Base-by-base conservation (phyloP, 495 filamentous ascomycete genomes). In the Podospora australis region DNA sequence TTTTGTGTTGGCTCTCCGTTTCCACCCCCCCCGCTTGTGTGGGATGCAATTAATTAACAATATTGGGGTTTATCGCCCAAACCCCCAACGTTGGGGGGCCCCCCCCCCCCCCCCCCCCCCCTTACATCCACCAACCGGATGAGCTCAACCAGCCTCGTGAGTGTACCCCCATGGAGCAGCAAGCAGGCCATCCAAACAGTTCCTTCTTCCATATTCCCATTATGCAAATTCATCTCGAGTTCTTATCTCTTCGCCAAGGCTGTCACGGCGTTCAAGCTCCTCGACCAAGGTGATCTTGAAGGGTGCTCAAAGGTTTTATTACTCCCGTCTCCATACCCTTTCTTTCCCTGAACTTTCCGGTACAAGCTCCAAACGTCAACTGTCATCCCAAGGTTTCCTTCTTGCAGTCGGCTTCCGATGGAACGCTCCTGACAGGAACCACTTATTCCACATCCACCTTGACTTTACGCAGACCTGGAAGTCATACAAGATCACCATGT, bases 181-280 rank as follows among this genome's bases (percentile, higher is more conserved):
- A n/a, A 14, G 19, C n/a, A 11, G 20, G 11, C 19, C 17, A 19
- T 41, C 17, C 16, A 23, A 41, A 13, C 20, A 22, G n/a, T 13
- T 16, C 23, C 17, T 3, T 22, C 23, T 21, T 8, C 39, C 17
- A 41, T 24, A 41, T 30, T 41, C 39, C 19, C 44, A 39, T 28
- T 28, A 25, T 24, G 34, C 32, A 28, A 40, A 39, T 48, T 19
- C 30, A 48, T 48, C 46, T 48, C 46, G 32, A 14, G 28, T 20
- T 14, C 22, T 23, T 28, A 39, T 29, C 46, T 40, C 25, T 17
- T 6, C 13, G n/a, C 8, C 3, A 17, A 36, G 32, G 13, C 32
- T 10, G 9, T 6, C 11, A 16, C 13, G 26, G 9, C 14, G n/a
- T 36, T 16, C 19, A 36, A 36, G n/a, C 5, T 13, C 2, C 7